Evolutionary conservation across 768 basidiomycete genomes (phyloP).

Genomic region (Candolleomyces eurysporus): DNA sequence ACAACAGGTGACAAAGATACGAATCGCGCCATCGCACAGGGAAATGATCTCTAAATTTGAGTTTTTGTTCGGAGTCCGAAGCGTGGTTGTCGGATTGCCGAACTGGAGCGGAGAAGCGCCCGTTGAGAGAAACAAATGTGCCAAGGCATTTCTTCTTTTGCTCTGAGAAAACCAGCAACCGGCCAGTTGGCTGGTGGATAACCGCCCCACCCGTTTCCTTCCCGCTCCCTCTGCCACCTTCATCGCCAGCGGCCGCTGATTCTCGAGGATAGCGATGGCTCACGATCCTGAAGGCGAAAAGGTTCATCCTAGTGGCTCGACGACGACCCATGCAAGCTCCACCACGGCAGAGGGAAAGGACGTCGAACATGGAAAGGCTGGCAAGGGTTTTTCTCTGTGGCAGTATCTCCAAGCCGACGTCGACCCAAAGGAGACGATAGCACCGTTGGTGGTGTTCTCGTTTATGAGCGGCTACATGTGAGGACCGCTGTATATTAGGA

Average conservation of each 20-base stretch:
- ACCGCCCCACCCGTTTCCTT: too few species aligned
- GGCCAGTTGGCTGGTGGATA: too few species aligned
- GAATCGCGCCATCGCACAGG: too few species aligned
- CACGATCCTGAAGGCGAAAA: background rate
- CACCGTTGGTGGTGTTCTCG: constrained; percentile 60
- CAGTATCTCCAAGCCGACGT: constrained; percentile 43
- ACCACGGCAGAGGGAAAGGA: background rate
- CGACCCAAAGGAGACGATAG: constrained; percentile 46
- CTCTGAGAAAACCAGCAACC: too few species aligned
- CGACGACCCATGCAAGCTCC: background rate
- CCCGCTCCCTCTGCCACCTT: too few species aligned
- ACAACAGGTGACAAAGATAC: too few species aligned
- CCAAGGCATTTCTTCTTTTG: too few species aligned
- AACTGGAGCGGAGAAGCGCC: too few species aligned
- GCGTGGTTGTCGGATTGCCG: too few species aligned
- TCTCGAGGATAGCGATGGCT: background rate
- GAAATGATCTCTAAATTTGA: too few species aligned
- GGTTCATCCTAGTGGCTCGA: background rate
- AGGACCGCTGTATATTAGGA: constrained; percentile 21
- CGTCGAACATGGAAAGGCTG: constrained; percentile 2
- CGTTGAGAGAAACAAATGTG: too few species aligned
- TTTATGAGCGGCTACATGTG: constrained; percentile 81
- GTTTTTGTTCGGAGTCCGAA: too few species aligned
- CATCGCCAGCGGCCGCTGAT: background rate
- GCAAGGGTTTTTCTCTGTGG: constrained; percentile 28